Conservation (phyloP, 352 stramenopile species). For the Pythium diclinum region DNA sequence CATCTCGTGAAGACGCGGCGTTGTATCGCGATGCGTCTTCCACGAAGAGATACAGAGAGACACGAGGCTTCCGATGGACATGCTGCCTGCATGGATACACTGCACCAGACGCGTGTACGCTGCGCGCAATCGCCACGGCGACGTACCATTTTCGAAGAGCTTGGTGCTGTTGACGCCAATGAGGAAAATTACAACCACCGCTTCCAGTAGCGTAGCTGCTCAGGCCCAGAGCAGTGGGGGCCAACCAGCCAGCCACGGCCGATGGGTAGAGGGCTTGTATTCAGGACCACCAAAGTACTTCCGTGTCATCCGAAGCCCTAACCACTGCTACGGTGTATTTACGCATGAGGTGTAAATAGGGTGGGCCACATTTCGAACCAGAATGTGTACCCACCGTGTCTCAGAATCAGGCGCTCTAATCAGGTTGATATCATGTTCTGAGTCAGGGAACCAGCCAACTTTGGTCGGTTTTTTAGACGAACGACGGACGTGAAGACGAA, state of each 20-base stretch:
- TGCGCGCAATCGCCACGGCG: neutral
- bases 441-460: neutral
- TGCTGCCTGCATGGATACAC: neutral
- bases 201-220: conserved; percentile 19
- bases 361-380: conserved; percentile 12
- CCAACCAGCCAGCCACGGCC: conserved; percentile 24
- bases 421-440: conserved; percentile 12
- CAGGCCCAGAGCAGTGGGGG: conserved; percentile 3
- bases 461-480: neutral
- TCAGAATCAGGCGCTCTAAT: conserved; percentile 13
- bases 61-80: neutral
- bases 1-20: neutral
- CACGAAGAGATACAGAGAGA: neutral
- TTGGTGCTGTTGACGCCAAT: conserved; percentile 33
- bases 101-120: neutral
- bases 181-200: conserved; percentile 32
- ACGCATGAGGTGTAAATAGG: neutral
- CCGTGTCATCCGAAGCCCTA: neutral
- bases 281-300: conserved; percentile 4
- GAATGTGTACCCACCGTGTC: neutral
- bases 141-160: conserved; percentile 36
- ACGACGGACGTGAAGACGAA: neutral
- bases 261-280: conserved; percentile 6
- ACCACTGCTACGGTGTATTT: conserved; percentile 8
- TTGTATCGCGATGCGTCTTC: neutral